Evolutionary conservation across 768 basidiomycete genomes (phyloP), one percentile per base, ranked within the genome.

Genomic region (Butyriboletus loyo): DNA sequence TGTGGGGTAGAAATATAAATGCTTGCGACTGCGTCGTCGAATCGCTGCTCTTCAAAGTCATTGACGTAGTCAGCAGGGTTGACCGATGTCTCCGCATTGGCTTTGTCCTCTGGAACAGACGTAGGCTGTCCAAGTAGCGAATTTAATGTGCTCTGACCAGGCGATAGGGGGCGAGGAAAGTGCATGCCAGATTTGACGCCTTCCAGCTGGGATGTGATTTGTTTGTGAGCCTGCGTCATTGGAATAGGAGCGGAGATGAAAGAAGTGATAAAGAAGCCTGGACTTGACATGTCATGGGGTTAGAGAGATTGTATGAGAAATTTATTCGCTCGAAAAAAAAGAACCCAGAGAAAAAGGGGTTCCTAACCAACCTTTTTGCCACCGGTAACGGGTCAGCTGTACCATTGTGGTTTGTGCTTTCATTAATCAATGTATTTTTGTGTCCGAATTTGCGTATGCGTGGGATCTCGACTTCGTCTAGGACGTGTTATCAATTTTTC

Each of bases 381-480:
- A 7, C 44, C 32, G 54, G 56, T 51, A 61, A 47, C 44, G 66
- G 10, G 51, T 50, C 45, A 36, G 46, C 48, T 34, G 46, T 50
- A 39, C 50, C 22, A 14, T 31, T 30, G 36, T 36, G 22, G 14
- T 52, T 52, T 27, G 49, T 19, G 21, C 46, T 31, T 36, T 27
- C 55, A 48, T 54, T 32, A 38, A 40, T 17, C 39, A 36, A 45
- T 22, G 55, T 53, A 47, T 54, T 64, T 52, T 50, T 59, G 39
- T 69, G 44, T 44, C 82, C 79, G 19, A 82, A 73, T 52, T 73
- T 75, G 47, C 74, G 73, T 10, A 70, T 66, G 9, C 82, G 76
- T 5, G 86, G 82, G 28, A 88, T 76, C 43, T 78, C 69, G 24
- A 78, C 63, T 44, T 78, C 78, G 35, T 83, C 83, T 84, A 42